Percentiles rank a stretch among this genome's conserved stretches.
Conservation (phyloP, 2,329 filamentous ascomycete genomes). For the Teratosphaeria zuluensis region DNA sequence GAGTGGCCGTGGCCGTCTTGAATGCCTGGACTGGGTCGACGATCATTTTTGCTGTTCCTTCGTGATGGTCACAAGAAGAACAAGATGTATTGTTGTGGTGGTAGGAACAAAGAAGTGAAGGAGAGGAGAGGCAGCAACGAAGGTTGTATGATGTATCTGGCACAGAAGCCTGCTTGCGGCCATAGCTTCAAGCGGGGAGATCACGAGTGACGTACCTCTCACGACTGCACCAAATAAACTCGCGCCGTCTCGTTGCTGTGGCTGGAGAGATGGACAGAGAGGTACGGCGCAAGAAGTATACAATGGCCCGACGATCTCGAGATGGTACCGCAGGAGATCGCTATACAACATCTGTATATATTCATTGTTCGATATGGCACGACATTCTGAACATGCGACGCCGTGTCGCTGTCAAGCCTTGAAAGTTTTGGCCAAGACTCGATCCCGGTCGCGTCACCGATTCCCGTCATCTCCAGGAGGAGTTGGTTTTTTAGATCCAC, state of each 20-base stretch:
- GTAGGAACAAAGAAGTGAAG: neutral
- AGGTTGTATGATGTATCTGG: neutral
- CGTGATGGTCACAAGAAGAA: neutral
- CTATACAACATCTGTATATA: neutral
- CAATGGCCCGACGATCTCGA: neutral
- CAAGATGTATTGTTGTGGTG: neutral
- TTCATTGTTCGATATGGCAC: neutral
- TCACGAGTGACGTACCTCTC: neutral
- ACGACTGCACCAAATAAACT: neutral
- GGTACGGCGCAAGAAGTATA: neutral
- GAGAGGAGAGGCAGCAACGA: neutral
- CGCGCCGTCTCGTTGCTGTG: neutral
- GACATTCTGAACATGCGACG: neutral
- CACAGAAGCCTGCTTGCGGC: neutral
- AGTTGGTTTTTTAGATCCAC: neutral
- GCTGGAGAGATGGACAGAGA: neutral
- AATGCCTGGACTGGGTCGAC: slow-evolving; percentile 36
- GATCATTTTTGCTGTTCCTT: slow-evolving; percentile 29
- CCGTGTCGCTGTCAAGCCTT: neutral
- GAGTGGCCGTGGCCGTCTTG: slow-evolving; percentile 18
- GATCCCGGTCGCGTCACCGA: neutral
- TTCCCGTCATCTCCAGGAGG: neutral
- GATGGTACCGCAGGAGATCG: neutral
- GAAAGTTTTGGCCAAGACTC: neutral
- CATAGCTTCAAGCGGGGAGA: neutral